Percentiles rank a stretch among this genome's conserved stretches.
phyloP scores from a whole-genome alignment of 2,329 filamentous ascomycete species.

The Aspergillus quadrilineatus region DNA sequence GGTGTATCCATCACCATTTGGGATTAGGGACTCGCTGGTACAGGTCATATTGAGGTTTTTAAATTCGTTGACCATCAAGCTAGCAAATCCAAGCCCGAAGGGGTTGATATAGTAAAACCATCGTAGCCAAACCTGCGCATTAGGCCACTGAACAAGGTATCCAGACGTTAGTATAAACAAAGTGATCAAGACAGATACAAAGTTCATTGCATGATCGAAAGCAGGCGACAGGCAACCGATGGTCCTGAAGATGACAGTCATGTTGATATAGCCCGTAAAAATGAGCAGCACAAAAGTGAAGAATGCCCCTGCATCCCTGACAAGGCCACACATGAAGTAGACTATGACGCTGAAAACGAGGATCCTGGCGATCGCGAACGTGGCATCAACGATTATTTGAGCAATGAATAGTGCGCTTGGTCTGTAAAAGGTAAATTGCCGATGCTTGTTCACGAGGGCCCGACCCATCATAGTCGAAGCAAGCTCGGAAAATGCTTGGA shows the following conservation, averaged over 20 bases:
- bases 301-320: slow-evolving; percentile 70
- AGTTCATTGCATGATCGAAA: slow-evolving; percentile 83
- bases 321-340: slow-evolving; percentile 74
- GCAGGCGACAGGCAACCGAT: slow-evolving; percentile 73
- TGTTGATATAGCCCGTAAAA: slow-evolving; percentile 65
- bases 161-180: slow-evolving; percentile 79
- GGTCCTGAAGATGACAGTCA: slow-evolving; percentile 76
- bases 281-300: slow-evolving; percentile 75
- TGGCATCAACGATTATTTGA: slow-evolving; percentile 75
- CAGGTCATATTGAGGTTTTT: slow-evolving; percentile 67
- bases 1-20: slow-evolving; percentile 66
- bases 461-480: slow-evolving; percentile 72
- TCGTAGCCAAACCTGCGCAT: slow-evolving; percentile 70
- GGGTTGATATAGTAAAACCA: slow-evolving; percentile 81
- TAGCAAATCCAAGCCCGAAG: slow-evolving; percentile 70
- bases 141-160: slow-evolving; percentile 78
- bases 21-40: slow-evolving; percentile 65
- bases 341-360: slow-evolving; percentile 71
- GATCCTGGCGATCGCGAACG: slow-evolving; percentile 70
- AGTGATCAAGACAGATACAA: slow-evolving; percentile 75
- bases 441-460: slow-evolving; percentile 79
- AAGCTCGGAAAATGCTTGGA: slow-evolving; percentile 78
- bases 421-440: slow-evolving; percentile 77
- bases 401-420: slow-evolving; percentile 81
- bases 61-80: slow-evolving; percentile 88